Conservation (phyloP, 1,284 basidiomycete species). For the Cryptococcus sp. region DNA sequence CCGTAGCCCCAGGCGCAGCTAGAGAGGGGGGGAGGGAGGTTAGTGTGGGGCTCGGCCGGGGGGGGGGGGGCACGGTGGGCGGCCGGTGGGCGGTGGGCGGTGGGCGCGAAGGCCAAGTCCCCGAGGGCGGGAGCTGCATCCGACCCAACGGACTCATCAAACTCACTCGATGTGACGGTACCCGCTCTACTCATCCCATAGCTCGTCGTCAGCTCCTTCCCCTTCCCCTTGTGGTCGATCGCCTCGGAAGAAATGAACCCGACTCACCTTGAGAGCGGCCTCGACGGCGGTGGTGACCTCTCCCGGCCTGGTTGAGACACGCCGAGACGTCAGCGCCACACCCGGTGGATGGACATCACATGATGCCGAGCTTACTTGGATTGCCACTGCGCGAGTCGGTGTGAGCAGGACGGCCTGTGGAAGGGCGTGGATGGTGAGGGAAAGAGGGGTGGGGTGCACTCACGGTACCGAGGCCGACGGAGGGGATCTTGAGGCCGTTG, state of each 20-base stretch:
- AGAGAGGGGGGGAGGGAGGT: conserved; percentile 3
- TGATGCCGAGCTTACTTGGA: conserved; percentile 27
- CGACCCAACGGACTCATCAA: conserved; percentile 49
- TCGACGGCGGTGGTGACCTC: conserved; percentile 51
- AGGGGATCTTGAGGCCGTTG: conserved; percentile 48
- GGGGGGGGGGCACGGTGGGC: neutral
- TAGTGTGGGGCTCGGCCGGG: conserved; percentile 9
- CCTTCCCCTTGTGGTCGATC: neutral
- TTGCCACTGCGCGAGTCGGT: conserved; percentile 40
- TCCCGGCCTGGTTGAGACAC: conserved; percentile 29
- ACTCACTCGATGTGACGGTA: conserved; percentile 76
- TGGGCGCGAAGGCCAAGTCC: neutral
- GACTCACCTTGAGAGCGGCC: conserved; percentile 41
- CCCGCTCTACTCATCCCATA: conserved; percentile 37
- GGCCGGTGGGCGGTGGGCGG: neutral
- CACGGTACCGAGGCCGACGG: conserved; percentile 54
- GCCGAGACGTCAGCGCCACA: neutral
- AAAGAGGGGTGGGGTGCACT: conserved; percentile 29
- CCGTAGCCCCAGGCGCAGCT: conserved; percentile 48
- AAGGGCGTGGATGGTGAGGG: neutral
- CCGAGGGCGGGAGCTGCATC: neutral
- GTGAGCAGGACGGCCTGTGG: neutral
- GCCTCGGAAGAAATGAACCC: too few species aligned
- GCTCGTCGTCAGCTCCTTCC: neutral
- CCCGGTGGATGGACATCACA: neutral